A percentile compares a stretch with the other conserved stretches of the same genome.
Evolutionary conservation across 192 early-diverging fungal species (phyloP).

Genomic region (Oehlia diaphana): DNA sequence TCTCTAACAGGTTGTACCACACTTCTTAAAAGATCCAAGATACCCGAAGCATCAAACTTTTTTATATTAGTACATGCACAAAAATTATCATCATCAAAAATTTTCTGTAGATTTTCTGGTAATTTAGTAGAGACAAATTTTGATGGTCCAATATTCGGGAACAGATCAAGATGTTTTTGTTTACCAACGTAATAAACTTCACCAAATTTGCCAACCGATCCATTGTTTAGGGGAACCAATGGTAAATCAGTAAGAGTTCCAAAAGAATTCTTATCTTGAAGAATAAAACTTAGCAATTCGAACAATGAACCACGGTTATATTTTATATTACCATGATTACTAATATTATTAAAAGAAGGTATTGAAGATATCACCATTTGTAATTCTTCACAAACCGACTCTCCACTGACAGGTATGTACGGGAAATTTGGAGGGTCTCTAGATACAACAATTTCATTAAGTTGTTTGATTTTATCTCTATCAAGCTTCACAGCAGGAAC

Average conservation of each 20-base stretch:
- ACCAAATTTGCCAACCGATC: not conserved
- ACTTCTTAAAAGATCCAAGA: not conserved
- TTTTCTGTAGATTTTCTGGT: not conserved
- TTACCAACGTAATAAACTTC: not conserved
- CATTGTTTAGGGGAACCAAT: not conserved
- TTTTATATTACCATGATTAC: not conserved
- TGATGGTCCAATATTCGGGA: not conserved
- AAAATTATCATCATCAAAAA: not conserved
- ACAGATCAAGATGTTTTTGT: not conserved
- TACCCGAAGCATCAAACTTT: not conserved
- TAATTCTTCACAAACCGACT: not conserved
- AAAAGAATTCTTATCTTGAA: not conserved
- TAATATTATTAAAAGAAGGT: too few relatives aligned
- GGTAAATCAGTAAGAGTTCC: not conserved
- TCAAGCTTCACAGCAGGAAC: not conserved
- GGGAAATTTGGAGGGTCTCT: not conserved
- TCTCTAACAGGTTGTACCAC: too few relatives aligned
- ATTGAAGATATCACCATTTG: not conserved
- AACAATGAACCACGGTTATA: not conserved
- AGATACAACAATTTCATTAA: not conserved
- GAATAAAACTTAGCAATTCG: not conserved
- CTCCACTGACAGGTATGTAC: not conserved
- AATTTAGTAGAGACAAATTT: not conserved
- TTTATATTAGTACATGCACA: not conserved
- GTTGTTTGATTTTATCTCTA: not conserved